Conservation (phyloP, 495 filamentous ascomycete genomes). For the Neurospora sp. region DNA sequence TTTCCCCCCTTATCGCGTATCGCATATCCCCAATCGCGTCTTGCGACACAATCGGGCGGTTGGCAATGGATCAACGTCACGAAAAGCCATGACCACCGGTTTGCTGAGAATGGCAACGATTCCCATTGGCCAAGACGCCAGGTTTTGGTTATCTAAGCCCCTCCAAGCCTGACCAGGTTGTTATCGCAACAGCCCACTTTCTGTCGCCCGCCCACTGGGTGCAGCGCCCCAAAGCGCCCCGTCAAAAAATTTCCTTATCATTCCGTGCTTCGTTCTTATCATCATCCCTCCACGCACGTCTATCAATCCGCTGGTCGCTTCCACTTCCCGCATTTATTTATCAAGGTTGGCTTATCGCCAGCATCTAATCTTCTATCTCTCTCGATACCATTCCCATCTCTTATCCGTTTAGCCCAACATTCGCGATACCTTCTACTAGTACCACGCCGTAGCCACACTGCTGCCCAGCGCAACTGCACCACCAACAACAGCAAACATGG, state of each 20-base stretch:
- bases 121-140: constrained; percentile 10
- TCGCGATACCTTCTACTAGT: constrained; percentile 1
- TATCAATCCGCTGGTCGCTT: not conserved
- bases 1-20: not conserved
- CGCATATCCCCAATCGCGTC: constrained; percentile 1
- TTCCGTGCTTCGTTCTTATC: constrained; percentile 10
- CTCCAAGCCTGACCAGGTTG: not conserved
- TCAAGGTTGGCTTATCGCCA: constrained; percentile 16
- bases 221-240: constrained; percentile 2
- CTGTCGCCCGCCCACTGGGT: not conserved
- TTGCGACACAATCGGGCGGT: not conserved
- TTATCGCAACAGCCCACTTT: not conserved
- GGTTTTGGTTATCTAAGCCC: constrained; percentile 16
- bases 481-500: constrained; percentile 17
- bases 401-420: constrained; percentile 3
- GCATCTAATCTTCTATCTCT: constrained; percentile 20
- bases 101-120: constrained; percentile 7
- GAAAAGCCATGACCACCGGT: not conserved
- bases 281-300: not conserved
- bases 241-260: constrained; percentile 32
- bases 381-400: constrained; percentile 1
- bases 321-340: constrained; percentile 14
- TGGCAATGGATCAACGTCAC: not conserved
- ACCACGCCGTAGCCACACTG: not conserved
- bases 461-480: not conserved